Evolutionary conservation across 805 yeast genomes (phyloP).

Genomic region (Schizosaccharomyces cryophilus): DNA sequence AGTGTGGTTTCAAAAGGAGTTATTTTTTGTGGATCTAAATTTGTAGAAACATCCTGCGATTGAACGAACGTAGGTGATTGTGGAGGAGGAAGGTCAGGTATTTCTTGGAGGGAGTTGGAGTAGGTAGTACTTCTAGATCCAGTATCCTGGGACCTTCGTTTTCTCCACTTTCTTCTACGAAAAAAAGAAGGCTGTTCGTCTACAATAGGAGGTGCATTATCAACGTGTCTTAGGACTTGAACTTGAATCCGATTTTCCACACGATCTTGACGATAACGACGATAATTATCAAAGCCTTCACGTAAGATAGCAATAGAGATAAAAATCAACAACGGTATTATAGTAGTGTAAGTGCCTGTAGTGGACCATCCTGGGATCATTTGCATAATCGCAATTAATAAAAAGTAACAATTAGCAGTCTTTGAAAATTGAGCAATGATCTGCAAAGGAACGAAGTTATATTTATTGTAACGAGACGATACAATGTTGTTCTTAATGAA

Average conservation of each 20-base stretch:
- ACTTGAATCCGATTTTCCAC: slow-evolving; percentile 47
- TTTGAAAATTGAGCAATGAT: slow-evolving; percentile 77
- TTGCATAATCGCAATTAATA: slow-evolving; percentile 75
- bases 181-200: not conserved
- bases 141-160: not conserved
- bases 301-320: slow-evolving; percentile 71
- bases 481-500: slow-evolving; percentile 49
- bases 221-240: slow-evolving; percentile 16
- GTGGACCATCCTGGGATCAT: slow-evolving; percentile 95
- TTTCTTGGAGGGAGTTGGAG: not conserved
- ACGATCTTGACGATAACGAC: slow-evolving; percentile 63
- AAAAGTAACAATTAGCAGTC: slow-evolving; percentile 63
- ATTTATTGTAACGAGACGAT: slow-evolving; percentile 62
- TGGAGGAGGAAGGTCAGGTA: not conserved
- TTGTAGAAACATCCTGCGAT: not conserved
- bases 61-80: not conserved
- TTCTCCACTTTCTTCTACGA: not conserved
- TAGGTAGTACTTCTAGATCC: not conserved
- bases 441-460: slow-evolving; percentile 71
- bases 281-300: slow-evolving; percentile 83
- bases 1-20: not conserved
- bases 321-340: slow-evolving; percentile 65
- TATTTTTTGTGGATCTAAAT: not conserved
- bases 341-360: slow-evolving; percentile 85
- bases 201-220: slow-evolving; percentile 10